Conservation (phyloP, 2,329 filamentous ascomycete species). For the Nectriaceae sp. region DNA sequence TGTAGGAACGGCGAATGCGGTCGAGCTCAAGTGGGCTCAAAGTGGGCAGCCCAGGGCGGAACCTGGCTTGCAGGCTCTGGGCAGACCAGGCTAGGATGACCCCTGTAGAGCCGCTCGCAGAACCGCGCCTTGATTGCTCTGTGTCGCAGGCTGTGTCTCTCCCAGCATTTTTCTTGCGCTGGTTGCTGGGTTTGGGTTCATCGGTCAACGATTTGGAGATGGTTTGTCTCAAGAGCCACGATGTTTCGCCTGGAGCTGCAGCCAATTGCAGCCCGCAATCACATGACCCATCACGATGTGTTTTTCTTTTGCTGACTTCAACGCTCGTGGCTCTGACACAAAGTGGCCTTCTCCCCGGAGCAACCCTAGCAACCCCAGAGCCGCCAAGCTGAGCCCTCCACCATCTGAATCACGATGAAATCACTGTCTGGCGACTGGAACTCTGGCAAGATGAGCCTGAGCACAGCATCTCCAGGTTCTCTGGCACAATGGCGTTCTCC, state of each 20-base stretch:
- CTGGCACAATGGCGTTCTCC: not conserved
- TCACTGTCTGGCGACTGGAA: constrained; percentile 2
- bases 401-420: not conserved
- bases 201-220: not conserved
- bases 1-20: not conserved
- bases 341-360: not conserved
- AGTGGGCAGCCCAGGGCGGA: not conserved
- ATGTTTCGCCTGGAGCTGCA: not conserved
- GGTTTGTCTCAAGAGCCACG: not conserved
- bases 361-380: not conserved
- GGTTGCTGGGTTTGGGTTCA: too few relatives aligned
- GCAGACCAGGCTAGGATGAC: not conserved
- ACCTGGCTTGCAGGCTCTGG: not conserved
- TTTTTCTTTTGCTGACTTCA: not conserved
- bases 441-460: constrained; percentile 8
- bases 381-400: not conserved
- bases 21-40: too few relatives aligned
- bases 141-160: too few relatives aligned
- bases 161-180: too few relatives aligned
- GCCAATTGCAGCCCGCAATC: not conserved
- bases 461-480: constrained; percentile 2
- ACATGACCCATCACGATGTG: not conserved
- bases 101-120: not conserved
- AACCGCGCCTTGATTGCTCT: too few relatives aligned
- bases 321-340: not conserved